Conservation (phyloP, 2,329 filamentous ascomycete species). For the Trichoderma oligosporum region DNA sequence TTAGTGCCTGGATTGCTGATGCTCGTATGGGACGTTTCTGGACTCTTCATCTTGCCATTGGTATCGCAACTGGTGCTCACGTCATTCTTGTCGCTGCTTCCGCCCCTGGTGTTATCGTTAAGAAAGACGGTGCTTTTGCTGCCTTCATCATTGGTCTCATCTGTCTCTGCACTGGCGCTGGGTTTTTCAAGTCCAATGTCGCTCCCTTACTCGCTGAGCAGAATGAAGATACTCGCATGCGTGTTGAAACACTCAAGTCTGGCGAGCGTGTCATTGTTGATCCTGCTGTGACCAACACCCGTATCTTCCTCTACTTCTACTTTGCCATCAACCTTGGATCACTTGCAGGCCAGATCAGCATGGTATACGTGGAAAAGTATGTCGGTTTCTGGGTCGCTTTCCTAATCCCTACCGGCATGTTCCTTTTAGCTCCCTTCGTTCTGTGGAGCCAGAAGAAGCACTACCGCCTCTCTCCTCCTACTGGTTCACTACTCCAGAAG, state of each 20-base stretch:
- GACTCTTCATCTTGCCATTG: slow-evolving; percentile 66
- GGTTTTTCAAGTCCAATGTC: slow-evolving; percentile 80
- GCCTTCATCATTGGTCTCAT: slow-evolving; percentile 66
- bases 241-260: slow-evolving; percentile 47
- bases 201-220: slow-evolving; percentile 69
- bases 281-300: slow-evolving; percentile 62
- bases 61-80: slow-evolving; percentile 62
- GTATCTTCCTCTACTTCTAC: slow-evolving; percentile 64
- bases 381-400: slow-evolving; percentile 72
- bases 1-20: slow-evolving; percentile 57
- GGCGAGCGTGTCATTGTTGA: slow-evolving; percentile 70
- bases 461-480: slow-evolving; percentile 63
- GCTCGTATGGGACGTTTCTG: slow-evolving; percentile 69
- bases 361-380: slow-evolving; percentile 73
- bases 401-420: slow-evolving; percentile 63
- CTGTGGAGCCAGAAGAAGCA: slow-evolving; percentile 56
- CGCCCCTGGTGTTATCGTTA: slow-evolving; percentile 58
- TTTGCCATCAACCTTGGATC: slow-evolving; percentile 60
- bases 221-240: slow-evolving; percentile 56
- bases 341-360: slow-evolving; percentile 52
- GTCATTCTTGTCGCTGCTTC: slow-evolving; percentile 62
- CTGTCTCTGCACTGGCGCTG: slow-evolving; percentile 59
- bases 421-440: slow-evolving; percentile 59
- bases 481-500: slow-evolving; percentile 67
- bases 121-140: slow-evolving; percentile 55